A percentile compares a stretch with the other conserved stretches of the same genome.
Evolutionary conservation across 345 rosid genomes (phyloP).

Genomic region (Hibiscus trionum): DNA sequence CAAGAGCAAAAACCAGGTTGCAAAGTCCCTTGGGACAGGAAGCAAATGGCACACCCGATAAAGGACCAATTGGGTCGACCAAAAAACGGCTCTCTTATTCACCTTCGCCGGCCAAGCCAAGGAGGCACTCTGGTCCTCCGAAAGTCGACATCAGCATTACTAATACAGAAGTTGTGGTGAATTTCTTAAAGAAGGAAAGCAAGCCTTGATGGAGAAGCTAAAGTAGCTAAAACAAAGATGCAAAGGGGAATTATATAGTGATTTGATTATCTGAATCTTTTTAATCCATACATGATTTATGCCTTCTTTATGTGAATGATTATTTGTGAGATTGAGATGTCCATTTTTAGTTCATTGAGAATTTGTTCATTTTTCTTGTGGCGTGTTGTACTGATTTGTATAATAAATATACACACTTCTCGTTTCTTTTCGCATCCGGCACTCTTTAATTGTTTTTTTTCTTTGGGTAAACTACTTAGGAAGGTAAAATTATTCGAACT

Average conservation of each 20-base stretch:
- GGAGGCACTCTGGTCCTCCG: constrained; percentile 79
- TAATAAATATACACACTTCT: not conserved
- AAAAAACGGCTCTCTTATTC: constrained; percentile 85
- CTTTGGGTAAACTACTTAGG: too few relatives aligned
- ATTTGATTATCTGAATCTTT: not conserved
- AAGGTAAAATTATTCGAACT: too few relatives aligned
- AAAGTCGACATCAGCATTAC: constrained; percentile 47
- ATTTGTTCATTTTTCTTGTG: constrained; percentile 12
- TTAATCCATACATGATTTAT: not conserved
- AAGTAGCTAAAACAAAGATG: not conserved
- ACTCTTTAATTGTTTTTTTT: not conserved
- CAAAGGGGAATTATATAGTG: not conserved
- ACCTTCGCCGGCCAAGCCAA: constrained; percentile 58
- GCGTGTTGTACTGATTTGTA: constrained; percentile 11
- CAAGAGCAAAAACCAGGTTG: constrained; percentile 67
- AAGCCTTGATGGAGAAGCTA: not conserved
- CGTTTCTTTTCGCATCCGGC: not conserved
- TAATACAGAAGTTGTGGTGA: constrained; percentile 27
- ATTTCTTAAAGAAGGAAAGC: not conserved
- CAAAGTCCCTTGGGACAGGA: constrained; percentile 45
- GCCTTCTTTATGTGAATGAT: too few relatives aligned
- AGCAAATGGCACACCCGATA: constrained; percentile 50
- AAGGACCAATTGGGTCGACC: constrained; percentile 25
- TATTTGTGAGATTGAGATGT: not conserved
- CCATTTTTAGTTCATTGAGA: not conserved